These are phyloP conservation scores for Saccharomycopsis lassenensis DNA, from an alignment of 805 yeast species.

Conservation along the genomic window DNA sequence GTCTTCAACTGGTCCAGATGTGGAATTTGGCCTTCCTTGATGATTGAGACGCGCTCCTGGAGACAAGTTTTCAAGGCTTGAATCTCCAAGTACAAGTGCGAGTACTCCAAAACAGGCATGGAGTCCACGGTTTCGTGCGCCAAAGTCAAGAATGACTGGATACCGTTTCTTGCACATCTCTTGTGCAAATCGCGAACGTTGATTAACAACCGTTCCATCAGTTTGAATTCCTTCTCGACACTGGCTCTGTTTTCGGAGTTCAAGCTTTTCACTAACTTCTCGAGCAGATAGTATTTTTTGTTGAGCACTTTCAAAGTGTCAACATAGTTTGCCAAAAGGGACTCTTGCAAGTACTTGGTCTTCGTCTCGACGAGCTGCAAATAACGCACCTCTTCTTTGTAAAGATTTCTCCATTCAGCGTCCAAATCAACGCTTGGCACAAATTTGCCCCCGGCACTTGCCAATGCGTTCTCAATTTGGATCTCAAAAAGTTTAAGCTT, in stretches of 20 bases:
- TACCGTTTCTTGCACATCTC: constrained; percentile 4
- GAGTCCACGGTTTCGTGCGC: constrained; percentile 4
- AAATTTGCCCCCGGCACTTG: neutral
- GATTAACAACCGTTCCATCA: constrained; percentile 2
- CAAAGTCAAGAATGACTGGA: no score
- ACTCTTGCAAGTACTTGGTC: constrained; percentile 5
- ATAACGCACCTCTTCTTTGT: constrained; percentile 8
- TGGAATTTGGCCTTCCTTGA: no score
- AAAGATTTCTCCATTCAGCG: constrained; percentile 4
- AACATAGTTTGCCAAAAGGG: constrained; percentile 6
- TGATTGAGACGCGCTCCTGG: neutral
- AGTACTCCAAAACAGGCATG: no score
- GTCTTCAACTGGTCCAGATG: neutral
- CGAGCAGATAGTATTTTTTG: neutral
- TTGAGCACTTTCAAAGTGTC: constrained; percentile 12
- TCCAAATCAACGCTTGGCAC: constrained; percentile 5
- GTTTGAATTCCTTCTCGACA: neutral
- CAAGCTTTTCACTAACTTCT: constrained; percentile 1
- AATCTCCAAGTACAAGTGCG: no score
- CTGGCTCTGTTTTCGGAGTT: neutral
- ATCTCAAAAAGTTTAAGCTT: neutral
- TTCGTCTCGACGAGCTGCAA: constrained; percentile 4
- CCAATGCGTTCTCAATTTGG: constrained; percentile 5
- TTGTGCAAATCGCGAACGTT: constrained; percentile 7
- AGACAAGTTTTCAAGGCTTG: neutral